phyloP scores from a whole-genome alignment of 2,329 filamentous ascomycete species.

The Chrysoporthe cubensis region DNA sequence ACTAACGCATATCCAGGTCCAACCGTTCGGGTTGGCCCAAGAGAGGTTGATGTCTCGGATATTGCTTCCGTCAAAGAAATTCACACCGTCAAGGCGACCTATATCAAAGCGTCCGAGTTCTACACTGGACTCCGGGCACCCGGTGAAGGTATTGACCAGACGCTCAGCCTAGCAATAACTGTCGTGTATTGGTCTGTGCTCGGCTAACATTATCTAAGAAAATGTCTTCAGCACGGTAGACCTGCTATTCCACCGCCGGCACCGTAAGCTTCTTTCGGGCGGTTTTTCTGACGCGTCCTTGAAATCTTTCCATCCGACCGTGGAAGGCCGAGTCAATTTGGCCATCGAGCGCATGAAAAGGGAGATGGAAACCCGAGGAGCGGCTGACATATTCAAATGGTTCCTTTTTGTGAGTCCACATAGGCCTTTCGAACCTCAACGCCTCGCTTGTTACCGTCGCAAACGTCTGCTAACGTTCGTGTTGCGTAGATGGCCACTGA shows the following conservation, averaged over 20 bases:
- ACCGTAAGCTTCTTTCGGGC: constrained; percentile 47
- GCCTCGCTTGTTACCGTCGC: not conserved
- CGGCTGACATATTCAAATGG: constrained; percentile 56
- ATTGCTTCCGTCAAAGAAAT: constrained; percentile 33
- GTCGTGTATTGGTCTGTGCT: not conserved
- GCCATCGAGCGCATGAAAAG: constrained; percentile 48
- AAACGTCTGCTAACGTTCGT: not conserved
- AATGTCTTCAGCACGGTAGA: constrained; percentile 48
- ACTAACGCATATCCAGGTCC: constrained; percentile 26
- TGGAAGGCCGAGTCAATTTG: constrained; percentile 43
- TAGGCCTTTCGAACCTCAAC: not conserved
- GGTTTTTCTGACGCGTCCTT: constrained; percentile 44
- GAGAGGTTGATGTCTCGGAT: constrained; percentile 35
- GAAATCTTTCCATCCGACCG: constrained; percentile 36
- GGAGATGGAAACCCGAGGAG: constrained; percentile 44
- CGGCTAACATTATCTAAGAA: not conserved
- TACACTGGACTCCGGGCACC: constrained; percentile 14
- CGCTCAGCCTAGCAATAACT: not conserved
- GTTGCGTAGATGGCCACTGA: constrained; percentile 49
- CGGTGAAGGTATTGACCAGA: not conserved
- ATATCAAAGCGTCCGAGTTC: constrained; percentile 36
- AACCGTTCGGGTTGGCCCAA: constrained; percentile 35
- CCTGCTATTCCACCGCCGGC: constrained; percentile 42
- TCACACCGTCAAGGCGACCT: constrained; percentile 37
- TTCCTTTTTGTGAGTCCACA: constrained; percentile 51